A percentile compares a stretch with the other conserved stretches of the same genome.
These are phyloP conservation scores for Phytophthora ohioensis DNA, from an alignment of 352 stramenopile species.

Conservation along the genomic window DNA sequence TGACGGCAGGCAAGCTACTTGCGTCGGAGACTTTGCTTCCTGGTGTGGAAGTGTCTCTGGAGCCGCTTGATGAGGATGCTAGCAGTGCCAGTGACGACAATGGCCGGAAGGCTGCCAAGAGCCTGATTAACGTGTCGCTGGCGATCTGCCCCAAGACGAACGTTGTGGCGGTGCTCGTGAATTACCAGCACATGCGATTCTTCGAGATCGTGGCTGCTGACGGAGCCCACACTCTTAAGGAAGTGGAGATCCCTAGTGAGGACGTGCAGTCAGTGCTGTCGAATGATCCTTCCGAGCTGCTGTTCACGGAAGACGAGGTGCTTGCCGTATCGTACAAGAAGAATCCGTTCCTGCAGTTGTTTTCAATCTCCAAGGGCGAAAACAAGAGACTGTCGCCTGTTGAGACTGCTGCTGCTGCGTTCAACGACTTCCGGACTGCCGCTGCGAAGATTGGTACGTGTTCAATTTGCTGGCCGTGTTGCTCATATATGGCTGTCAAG, in stretches of 20 bases:
- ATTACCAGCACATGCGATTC: slow-evolving; percentile 57
- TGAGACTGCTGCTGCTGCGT: slow-evolving; percentile 31
- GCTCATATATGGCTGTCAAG: slow-evolving; percentile 3
- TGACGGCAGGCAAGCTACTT: slow-evolving; percentile 57
- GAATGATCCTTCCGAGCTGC: slow-evolving; percentile 57
- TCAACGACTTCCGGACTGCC: slow-evolving; percentile 55
- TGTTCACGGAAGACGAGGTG: slow-evolving; percentile 55
- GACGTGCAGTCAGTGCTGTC: slow-evolving; percentile 46
- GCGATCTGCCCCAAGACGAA: slow-evolving; percentile 66
- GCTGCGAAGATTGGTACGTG: slow-evolving; percentile 65
- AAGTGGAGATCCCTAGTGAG: slow-evolving; percentile 35
- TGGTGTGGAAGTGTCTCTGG: slow-evolving; percentile 36
- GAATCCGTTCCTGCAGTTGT: slow-evolving; percentile 69
- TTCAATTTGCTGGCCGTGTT: slow-evolving; percentile 2
- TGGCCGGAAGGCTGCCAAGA: slow-evolving; percentile 46
- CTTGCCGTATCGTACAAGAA: slow-evolving; percentile 72
- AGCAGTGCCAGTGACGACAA: slow-evolving; percentile 28
- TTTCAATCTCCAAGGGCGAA: slow-evolving; percentile 47
- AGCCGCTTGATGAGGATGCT: slow-evolving; percentile 37
- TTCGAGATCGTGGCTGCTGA: slow-evolving; percentile 58
- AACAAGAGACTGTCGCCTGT: slow-evolving; percentile 29
- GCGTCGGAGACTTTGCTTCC: slow-evolving; percentile 60
- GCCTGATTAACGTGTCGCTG: slow-evolving; percentile 65
- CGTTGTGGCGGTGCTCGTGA: slow-evolving; percentile 64
- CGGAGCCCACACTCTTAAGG: slow-evolving; percentile 31